Evolutionary conservation across 257 asterid genomes (phyloP).

Genomic region (Catharanthus roseus): DNA sequence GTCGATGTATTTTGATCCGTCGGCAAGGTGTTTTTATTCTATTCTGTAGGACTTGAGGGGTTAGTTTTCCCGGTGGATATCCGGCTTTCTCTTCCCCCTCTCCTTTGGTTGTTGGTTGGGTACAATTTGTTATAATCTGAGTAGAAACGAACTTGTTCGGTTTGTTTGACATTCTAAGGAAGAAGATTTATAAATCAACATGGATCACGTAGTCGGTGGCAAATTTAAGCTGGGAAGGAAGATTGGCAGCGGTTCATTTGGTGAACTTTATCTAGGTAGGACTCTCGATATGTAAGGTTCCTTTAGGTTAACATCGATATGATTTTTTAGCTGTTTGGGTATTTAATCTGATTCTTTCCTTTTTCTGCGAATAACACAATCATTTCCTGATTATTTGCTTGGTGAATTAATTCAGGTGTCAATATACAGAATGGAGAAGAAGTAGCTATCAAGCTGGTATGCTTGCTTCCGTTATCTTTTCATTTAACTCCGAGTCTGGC

Average conservation of each 20-base stretch:
- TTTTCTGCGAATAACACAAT: neutral
- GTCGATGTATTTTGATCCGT: conserved; percentile 22
- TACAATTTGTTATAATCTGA: conserved; percentile 11
- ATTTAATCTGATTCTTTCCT: neutral
- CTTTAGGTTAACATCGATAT: neutral
- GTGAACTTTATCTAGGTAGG: conserved; percentile 88
- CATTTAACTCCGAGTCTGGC: neutral
- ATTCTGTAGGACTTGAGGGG: conserved; percentile 18
- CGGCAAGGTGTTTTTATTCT: conserved; percentile 14
- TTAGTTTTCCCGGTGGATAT: conserved; percentile 1
- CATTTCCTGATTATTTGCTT: conserved; percentile 5
- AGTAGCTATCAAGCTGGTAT: conserved; percentile 87
- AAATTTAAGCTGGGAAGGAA: conserved; percentile 92
- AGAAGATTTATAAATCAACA: conserved; percentile 21
- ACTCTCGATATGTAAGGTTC: neutral
- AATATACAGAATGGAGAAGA: conserved; percentile 89
- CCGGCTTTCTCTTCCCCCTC: neutral
- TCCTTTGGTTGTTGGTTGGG: neutral
- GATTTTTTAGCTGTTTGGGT: neutral
- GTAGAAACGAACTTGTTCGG: conserved; percentile 12
- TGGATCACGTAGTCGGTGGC: conserved; percentile 87
- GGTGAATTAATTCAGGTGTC: conserved; percentile 53
- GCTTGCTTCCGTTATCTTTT: conserved; percentile 14
- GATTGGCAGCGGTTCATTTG: conserved; percentile 96
- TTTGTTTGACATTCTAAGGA: conserved; percentile 9